Evolutionary conservation across 495 filamentous ascomycete species (phyloP).

Genomic region (Symbiotaphrina buchneri): DNA sequence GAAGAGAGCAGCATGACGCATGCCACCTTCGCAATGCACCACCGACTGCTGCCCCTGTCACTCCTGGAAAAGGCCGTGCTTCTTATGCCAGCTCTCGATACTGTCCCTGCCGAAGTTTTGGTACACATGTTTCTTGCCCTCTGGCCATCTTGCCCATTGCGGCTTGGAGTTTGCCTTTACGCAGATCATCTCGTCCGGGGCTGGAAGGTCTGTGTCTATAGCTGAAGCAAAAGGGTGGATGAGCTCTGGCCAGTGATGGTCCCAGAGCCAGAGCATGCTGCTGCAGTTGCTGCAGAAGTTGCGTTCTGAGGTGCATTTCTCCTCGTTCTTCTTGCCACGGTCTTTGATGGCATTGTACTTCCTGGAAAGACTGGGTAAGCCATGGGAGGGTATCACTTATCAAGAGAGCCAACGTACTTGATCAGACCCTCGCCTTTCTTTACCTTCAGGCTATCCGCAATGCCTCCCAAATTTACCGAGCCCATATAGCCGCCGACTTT

Average conservation of each 20-base stretch:
- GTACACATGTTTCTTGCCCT: background rate
- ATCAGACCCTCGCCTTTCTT: conserved; percentile 23
- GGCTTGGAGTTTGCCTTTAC: conserved; percentile 24
- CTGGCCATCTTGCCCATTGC: conserved; percentile 23
- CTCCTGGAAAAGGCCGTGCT: conserved; percentile 16
- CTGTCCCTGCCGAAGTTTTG: conserved; percentile 9
- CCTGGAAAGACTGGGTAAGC: conserved; percentile 9
- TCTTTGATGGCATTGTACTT: conserved; percentile 27
- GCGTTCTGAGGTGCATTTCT: conserved; percentile 21
- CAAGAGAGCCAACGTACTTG: conserved; percentile 14
- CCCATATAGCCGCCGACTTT: conserved; percentile 27
- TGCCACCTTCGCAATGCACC: no score
- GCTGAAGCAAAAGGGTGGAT: conserved; percentile 34
- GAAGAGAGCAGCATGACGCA: no score
- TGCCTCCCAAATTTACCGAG: conserved; percentile 26
- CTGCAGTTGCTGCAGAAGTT: conserved; percentile 30
- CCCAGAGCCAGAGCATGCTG: conserved; percentile 26
- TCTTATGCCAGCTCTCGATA: conserved; percentile 29
- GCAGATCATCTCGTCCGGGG: conserved; percentile 29
- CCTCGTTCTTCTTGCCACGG: conserved; percentile 21
- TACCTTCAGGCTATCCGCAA: conserved; percentile 21
- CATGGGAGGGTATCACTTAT: conserved; percentile 2
- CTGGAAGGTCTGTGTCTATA: conserved; percentile 28
- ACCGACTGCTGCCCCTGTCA: no score
- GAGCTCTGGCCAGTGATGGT: conserved; percentile 26